These are phyloP conservation scores for Diaporthe ilicicola DNA, from an alignment of 2,329 filamentous ascomycete genomes.

Conservation along the genomic window DNA sequence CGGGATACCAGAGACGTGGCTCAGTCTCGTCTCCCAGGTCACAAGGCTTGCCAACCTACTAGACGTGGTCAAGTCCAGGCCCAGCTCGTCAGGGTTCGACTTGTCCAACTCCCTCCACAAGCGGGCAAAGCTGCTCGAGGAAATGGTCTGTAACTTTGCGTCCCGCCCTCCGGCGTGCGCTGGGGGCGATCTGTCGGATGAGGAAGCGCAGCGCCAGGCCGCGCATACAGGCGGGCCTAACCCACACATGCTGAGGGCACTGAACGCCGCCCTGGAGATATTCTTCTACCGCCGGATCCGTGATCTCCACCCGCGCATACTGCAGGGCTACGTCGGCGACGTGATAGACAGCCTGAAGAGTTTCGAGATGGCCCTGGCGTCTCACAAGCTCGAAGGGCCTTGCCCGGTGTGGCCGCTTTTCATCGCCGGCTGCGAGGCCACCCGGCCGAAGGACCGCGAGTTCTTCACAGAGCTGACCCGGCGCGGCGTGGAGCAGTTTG, in stretches of 20 bases:
- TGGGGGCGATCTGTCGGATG: not conserved
- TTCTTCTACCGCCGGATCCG: slow-evolving; percentile 5
- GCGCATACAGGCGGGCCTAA: not conserved
- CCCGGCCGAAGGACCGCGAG: not conserved
- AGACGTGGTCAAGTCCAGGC: not conserved
- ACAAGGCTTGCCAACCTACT: slow-evolving; percentile 2
- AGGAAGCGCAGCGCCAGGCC: not conserved
- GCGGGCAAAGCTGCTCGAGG: not conserved
- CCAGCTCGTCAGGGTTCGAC: not conserved
- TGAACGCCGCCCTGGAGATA: not conserved
- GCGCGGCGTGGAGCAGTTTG: not conserved
- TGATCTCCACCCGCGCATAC: not conserved
- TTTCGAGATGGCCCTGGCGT: not conserved
- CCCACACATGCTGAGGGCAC: not conserved
- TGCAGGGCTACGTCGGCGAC: not conserved
- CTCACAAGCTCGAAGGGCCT: not conserved
- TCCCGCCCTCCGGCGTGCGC: not conserved
- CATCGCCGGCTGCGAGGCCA: not conserved
- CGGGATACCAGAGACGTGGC: not conserved
- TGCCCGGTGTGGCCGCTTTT: not conserved
- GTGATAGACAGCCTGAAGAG: not conserved
- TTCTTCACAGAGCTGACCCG: not conserved
- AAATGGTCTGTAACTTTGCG: not conserved
- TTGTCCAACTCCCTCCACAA: not conserved
- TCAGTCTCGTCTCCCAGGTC: not conserved